Conservation (phyloP, 768 basidiomycete genomes). For the Lactarius vividus region DNA sequence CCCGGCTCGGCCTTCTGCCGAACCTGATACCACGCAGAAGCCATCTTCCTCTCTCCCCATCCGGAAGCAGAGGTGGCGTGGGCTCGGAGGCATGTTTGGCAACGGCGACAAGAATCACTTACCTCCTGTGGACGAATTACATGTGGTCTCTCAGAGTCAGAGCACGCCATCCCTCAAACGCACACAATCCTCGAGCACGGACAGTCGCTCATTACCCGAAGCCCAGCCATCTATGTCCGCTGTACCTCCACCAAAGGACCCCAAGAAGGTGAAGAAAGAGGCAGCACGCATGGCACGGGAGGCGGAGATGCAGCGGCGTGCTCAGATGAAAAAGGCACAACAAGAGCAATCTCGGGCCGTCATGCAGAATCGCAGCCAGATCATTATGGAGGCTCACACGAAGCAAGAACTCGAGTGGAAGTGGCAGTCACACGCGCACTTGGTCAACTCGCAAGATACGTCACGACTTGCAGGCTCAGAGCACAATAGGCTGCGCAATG, state of each 20-base stretch:
- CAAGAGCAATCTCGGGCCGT: constrained; percentile 90
- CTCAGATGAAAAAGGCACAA: constrained; percentile 67
- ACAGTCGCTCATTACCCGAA: constrained; percentile 64
- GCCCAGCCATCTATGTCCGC: constrained; percentile 42
- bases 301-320: constrained; percentile 81
- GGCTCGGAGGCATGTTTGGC: constrained; percentile 63
- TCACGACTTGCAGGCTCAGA: constrained; percentile 27
- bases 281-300: constrained; percentile 74
- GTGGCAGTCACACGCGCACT: constrained; percentile 39
- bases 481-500: constrained; percentile 44
- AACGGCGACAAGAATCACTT: constrained; percentile 65
- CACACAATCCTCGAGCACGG: constrained; percentile 70
- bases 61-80: constrained; percentile 71
- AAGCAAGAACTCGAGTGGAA: constrained; percentile 65
- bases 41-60: constrained; percentile 56
- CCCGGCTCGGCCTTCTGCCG: constrained; percentile 43
- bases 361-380: constrained; percentile 82
- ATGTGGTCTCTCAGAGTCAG: constrained; percentile 42
- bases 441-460: constrained; percentile 33
- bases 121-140: constrained; percentile 72
- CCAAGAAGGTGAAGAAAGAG: constrained; percentile 79
- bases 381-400: constrained; percentile 55
- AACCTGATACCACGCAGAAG: constrained; percentile 44
- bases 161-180: constrained; percentile 70
- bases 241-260: constrained; percentile 47